A percentile compares a stretch with the other conserved stretches of the same genome.
Conservation (phyloP, 768 basidiomycete species). For the Pisolithus marmoratus region DNA sequence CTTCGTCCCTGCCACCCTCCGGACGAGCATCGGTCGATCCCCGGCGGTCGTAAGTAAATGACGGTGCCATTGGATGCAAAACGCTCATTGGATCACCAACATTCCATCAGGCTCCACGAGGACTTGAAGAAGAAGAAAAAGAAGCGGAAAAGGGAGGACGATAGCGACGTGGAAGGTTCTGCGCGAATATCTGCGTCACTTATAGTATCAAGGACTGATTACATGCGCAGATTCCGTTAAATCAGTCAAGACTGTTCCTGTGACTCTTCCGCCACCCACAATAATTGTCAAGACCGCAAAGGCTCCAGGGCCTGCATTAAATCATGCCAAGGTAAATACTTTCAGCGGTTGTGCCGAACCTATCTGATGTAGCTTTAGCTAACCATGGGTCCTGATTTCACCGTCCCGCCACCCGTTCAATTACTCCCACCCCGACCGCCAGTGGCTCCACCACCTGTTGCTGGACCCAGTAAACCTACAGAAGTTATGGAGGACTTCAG, state of each 20-base stretch:
- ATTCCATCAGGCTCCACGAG: slow-evolving; percentile 28
- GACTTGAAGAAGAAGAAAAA: slow-evolving; percentile 77
- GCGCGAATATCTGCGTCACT: slow-evolving; percentile 11
- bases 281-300: slow-evolving; percentile 53
- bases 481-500: slow-evolving; percentile 90
- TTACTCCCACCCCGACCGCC: slow-evolving; percentile 60
- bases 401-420: slow-evolving; percentile 42
- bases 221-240: slow-evolving; percentile 41
- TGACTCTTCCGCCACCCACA: slow-evolving; percentile 33
- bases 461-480: slow-evolving; percentile 79
- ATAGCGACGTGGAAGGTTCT: slow-evolving; percentile 68
- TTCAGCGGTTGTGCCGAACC: background rate
- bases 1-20: slow-evolving; percentile 41
- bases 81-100: background rate
- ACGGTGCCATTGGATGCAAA: slow-evolving; percentile 12
- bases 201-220: slow-evolving; percentile 3
- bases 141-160: slow-evolving; percentile 77
- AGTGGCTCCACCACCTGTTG: slow-evolving; percentile 54
- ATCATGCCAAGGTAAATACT: slow-evolving; percentile 45
- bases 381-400: slow-evolving; percentile 52
- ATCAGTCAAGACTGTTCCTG: slow-evolving; percentile 56
- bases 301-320: slow-evolving; percentile 37
- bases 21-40: slow-evolving; percentile 54
- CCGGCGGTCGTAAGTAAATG: slow-evolving; percentile 48
- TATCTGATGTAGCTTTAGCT: slow-evolving; percentile 19